Conservation (phyloP, 2,329 filamentous ascomycete genomes). For the Zymoseptoria ardabiliae region DNA sequence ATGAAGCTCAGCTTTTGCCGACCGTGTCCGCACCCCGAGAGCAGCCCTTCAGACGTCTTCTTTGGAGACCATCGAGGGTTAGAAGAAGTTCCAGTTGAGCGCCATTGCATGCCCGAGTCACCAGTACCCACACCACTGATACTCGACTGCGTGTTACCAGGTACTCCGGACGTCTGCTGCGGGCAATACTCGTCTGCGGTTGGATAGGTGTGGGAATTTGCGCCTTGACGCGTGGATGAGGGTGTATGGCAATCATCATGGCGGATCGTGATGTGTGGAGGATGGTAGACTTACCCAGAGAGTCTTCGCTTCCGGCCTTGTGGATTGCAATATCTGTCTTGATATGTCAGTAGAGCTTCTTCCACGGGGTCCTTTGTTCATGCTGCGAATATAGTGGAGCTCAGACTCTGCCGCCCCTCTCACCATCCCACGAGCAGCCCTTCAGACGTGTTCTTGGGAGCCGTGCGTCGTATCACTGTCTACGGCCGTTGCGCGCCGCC, state of each 20-base stretch:
- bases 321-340: background rate
- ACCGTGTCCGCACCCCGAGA: background rate
- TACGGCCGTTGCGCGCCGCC: no score
- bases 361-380: background rate
- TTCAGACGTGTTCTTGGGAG: background rate
- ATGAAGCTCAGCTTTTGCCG: background rate
- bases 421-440: background rate
- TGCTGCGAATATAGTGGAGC: background rate
- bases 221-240: background rate
- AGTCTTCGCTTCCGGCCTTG: background rate
- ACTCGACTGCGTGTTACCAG: background rate
- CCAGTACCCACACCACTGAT: background rate
- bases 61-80: background rate
- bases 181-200: background rate
- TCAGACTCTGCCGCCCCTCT: background rate
- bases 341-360: background rate
- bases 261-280: no score
- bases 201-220: background rate
- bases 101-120: background rate
- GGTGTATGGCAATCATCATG: background rate
- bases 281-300: background rate
- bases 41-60: background rate
- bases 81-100: background rate
- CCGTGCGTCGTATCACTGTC: rapidly evolving
- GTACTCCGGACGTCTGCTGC: background rate